A percentile compares a stretch with the other conserved stretches of the same genome.
These are phyloP conservation scores for Trichophyton benhamiae DNA, from an alignment of 2,329 filamentous ascomycete species.

Conservation along the genomic window DNA sequence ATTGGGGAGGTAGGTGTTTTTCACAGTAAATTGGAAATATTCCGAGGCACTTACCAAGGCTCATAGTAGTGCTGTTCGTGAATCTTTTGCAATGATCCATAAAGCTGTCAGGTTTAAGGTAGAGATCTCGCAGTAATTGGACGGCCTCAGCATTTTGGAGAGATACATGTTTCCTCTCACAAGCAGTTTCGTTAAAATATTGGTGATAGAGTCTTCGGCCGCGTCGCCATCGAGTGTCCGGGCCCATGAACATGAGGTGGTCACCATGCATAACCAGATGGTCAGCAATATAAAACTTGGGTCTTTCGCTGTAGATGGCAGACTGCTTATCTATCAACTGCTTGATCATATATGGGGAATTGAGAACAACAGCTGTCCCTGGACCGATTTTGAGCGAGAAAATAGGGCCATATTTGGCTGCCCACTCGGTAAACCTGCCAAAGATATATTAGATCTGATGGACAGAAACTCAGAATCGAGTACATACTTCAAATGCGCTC, in stretches of 20 bases:
- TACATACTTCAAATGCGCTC: slow-evolving; percentile 35
- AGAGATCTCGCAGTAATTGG: slow-evolving; percentile 12
- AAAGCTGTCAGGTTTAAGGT: slow-evolving; percentile 10
- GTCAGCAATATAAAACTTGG: slow-evolving; percentile 31
- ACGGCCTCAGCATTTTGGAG: slow-evolving; percentile 9
- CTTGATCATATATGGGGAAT: slow-evolving; percentile 35
- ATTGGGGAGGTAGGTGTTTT: too few species aligned
- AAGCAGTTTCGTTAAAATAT: background rate
- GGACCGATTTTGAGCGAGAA: slow-evolving; percentile 42
- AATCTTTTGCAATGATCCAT: background rate
- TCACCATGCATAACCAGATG: background rate
- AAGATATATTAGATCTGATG: background rate
- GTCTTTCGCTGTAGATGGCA: slow-evolving; percentile 39
- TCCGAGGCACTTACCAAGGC: background rate
- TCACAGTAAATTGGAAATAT: background rate
- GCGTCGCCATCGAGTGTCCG: slow-evolving; percentile 8
- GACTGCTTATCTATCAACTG: slow-evolving; percentile 42
- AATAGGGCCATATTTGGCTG: slow-evolving; percentile 40
- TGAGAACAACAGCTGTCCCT: slow-evolving; percentile 37
- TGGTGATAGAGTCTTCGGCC: background rate
- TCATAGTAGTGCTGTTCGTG: background rate
- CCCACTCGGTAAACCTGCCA: slow-evolving; percentile 38
- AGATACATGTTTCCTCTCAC: slow-evolving; percentile 7
- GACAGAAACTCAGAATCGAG: slow-evolving; percentile 10
- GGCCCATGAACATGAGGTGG: slow-evolving; percentile 7